These are phyloP conservation scores for Eremomyces bilateralis DNA, from an alignment of 495 filamentous ascomycete species.

Conservation along the genomic window DNA sequence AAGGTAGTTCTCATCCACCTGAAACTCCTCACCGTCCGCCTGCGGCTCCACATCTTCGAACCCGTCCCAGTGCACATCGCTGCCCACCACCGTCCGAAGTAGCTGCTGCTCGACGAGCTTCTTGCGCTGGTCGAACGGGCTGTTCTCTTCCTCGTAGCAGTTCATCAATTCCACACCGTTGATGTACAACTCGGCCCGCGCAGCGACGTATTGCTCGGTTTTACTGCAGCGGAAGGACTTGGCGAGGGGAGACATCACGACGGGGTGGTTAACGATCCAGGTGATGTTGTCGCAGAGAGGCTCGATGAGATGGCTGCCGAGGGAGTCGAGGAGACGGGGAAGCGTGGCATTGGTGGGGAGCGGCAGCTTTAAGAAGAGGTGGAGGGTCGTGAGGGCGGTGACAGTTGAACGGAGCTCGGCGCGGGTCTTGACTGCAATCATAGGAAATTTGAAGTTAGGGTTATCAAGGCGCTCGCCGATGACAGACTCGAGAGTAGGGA, in stretches of 20 bases:
- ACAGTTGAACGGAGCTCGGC: too few species aligned
- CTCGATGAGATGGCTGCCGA: slow-evolving; percentile 60
- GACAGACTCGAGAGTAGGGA: slow-evolving; percentile 47
- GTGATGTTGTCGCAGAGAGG: slow-evolving; percentile 46
- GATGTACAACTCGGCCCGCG: slow-evolving; percentile 78
- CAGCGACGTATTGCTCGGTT: slow-evolving; percentile 44
- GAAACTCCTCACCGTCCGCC: slow-evolving; percentile 6
- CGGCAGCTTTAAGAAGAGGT: slow-evolving; percentile 29
- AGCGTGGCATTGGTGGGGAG: slow-evolving; percentile 36
- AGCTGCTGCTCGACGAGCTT: slow-evolving; percentile 59
- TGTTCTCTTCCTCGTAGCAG: slow-evolving; percentile 96
- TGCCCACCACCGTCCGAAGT: too few species aligned
- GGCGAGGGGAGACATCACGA: slow-evolving; percentile 74
- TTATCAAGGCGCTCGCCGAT: slow-evolving; percentile 38
- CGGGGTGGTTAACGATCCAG: slow-evolving; percentile 80
- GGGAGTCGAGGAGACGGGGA: slow-evolving; percentile 63
- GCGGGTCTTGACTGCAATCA: slow-evolving; percentile 33
- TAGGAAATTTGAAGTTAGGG: slow-evolving; percentile 38
- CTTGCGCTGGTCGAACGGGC: slow-evolving; percentile 60
- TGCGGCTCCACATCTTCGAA: slow-evolving; percentile 15
- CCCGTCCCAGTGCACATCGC: too few species aligned
- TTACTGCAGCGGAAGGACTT: slow-evolving; percentile 59
- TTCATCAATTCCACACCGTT: slow-evolving; percentile 64
- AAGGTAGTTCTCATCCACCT: slow-evolving; percentile 61
- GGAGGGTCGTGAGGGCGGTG: too few species aligned